Evolutionary conservation across 306 rosid genomes (phyloP), one percentile per base, ranked within the genome.

Genomic region (Prunus padus): DNA sequence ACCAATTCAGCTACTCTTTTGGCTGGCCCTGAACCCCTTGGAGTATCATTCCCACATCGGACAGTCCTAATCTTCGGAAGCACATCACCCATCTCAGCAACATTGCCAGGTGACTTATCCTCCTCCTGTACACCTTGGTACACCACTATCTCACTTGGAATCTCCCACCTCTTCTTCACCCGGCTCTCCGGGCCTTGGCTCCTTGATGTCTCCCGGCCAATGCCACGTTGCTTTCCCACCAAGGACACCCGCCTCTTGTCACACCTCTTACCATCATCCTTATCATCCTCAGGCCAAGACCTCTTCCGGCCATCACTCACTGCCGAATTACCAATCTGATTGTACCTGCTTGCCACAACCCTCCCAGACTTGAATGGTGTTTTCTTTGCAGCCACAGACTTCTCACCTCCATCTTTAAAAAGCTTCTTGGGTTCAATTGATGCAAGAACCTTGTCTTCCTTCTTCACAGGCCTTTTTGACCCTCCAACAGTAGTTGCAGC

Each of bases 11-110:
- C 83, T 71, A 86, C 93, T 73, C 91, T 85, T 55, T 95, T 92
- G 0, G 93, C 97, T 25, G 95, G 91, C 20, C 98, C 98, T 0
- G 97, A 95, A 8, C 89, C 96, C 82, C 97, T 86, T 28, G 97
- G 93, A 40, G 93, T 90, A 67, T 81, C 90, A 20, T 77, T 67
- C 16, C 69, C 82, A 70, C 67, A 80, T 56, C 85, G 77, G 49
- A 82, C 19, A 0, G 86, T 87, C 71, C 79, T 88, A 65, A 95
- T 90, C 85, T 82, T 92, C 0, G 97, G 96, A 66, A 95, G 92
- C 70, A 76, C 79, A 46, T 68, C 86, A 37, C 49, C 66, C 51
- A 44, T 63, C 28, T 75, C 74, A 11, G 64, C 77, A 25, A 50
- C 67, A 14, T 65, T 67, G 22, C 57, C 47, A 18, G 57, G 73